These are phyloP conservation scores for Senna siamea DNA, from an alignment of 306 rosid genomes.

Conservation along the genomic window DNA sequence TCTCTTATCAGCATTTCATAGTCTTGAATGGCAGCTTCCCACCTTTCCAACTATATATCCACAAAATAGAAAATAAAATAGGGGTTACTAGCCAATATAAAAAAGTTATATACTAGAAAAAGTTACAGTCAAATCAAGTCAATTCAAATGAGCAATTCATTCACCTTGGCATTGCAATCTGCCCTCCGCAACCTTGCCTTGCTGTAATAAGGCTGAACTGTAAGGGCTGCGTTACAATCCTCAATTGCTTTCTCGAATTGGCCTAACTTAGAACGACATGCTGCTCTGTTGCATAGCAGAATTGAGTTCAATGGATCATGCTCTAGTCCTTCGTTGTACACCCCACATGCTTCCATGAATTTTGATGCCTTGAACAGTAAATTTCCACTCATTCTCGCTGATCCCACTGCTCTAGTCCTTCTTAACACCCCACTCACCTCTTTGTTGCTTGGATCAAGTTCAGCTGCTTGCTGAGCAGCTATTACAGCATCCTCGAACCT, in stretches of 20 bases:
- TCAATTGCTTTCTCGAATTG: conserved; percentile 94
- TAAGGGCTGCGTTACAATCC: conserved; percentile 84
- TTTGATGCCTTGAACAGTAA: conserved; percentile 83
- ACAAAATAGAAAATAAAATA: too few species aligned
- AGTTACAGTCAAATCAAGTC: background rate
- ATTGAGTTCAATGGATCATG: conserved; percentile 75
- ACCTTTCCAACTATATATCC: conserved; percentile 74
- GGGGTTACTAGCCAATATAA: too few species aligned
- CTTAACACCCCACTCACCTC: conserved; percentile 61
- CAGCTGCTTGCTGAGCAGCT: conserved; percentile 66
- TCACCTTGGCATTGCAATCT: conserved; percentile 85
- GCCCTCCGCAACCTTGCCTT: conserved; percentile 93
- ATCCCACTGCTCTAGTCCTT: conserved; percentile 62
- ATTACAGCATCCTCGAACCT: conserved; percentile 87
- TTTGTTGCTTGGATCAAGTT: conserved; percentile 65
- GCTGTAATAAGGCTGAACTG: conserved; percentile 74
- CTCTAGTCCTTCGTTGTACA: conserved; percentile 85
- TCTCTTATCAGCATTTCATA: conserved; percentile 81
- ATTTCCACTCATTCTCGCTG: conserved; percentile 87
- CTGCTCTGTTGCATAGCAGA: conserved; percentile 89
- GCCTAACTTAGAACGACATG: conserved; percentile 86
- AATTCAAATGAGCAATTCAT: conserved; percentile 15
- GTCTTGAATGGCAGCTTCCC: conserved; percentile 91
- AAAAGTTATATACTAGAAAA: background rate
- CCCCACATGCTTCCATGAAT: conserved; percentile 67